Conservation (phyloP, 2,329 filamentous ascomycete genomes). For the Aspergillus sp. region DNA sequence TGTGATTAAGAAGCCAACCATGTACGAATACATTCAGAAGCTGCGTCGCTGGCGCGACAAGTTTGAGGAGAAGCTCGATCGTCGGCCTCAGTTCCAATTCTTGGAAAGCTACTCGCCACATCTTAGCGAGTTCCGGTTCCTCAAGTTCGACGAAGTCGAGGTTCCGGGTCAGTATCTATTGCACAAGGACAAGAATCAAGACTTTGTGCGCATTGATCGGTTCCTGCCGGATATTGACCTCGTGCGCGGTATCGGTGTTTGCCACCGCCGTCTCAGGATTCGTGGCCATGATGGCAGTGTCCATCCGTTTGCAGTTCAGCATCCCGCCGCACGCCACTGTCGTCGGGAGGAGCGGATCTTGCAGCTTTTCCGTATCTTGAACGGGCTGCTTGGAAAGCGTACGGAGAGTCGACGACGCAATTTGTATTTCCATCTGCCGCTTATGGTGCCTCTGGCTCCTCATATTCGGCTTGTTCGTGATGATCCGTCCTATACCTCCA, state of each 20-base stretch:
- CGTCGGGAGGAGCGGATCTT: constrained; percentile 89
- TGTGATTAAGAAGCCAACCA: constrained; percentile 86
- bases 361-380: constrained; percentile 95
- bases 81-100: constrained; percentile 62
- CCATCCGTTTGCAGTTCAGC: constrained; percentile 94
- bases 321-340: constrained; percentile 86
- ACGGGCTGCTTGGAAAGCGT: constrained; percentile 79
- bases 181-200: constrained; percentile 98
- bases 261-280: constrained; percentile 88
- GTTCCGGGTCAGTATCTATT: constrained; percentile 94
- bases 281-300: constrained; percentile 94
- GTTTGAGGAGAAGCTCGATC: constrained; percentile 94
- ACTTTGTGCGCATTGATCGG: constrained; percentile 94
- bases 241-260: constrained; percentile 81
- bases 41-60: constrained; percentile 92
- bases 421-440: constrained; percentile 86
- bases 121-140: constrained; percentile 91
- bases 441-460: constrained; percentile 92
- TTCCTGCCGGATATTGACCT: constrained; percentile 94
- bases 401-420: constrained; percentile 93
- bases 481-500: constrained; percentile 83
- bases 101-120: constrained; percentile 83
- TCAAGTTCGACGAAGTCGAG: constrained; percentile 98
- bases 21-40: constrained; percentile 98
- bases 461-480: constrained; percentile 95